Evolutionary conservation across 2,329 filamentous ascomycete genomes (phyloP).

Genomic region (Colletotrichum tropicale): DNA sequence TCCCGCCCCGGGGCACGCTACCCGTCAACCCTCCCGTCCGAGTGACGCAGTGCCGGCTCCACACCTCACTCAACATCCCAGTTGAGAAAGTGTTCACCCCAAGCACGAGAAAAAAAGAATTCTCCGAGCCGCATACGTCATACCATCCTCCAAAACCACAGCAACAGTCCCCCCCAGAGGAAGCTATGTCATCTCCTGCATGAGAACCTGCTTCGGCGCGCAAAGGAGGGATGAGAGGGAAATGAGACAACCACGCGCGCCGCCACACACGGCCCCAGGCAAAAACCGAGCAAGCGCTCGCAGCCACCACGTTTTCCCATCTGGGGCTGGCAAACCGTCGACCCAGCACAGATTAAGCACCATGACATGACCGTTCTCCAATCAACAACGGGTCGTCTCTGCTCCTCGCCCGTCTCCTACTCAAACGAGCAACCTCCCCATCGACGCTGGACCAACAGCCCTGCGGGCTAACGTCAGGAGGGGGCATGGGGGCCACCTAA

Average conservation of each 20-base stretch:
- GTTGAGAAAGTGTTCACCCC: not conserved
- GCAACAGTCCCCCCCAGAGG: not conserved
- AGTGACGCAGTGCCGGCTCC: constrained; percentile 17
- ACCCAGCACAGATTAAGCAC: not conserved
- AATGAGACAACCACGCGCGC: constrained; percentile 4
- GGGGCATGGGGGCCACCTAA: not conserved
- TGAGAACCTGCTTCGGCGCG: constrained; percentile 11
- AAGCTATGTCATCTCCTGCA: constrained; percentile 8
- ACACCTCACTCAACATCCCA: not conserved
- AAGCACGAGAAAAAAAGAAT: not conserved
- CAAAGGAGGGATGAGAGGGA: not conserved
- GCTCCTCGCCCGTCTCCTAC: not conserved
- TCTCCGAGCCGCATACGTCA: constrained; percentile 18
- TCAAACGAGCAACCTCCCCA: not conserved
- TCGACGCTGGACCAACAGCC: not conserved
- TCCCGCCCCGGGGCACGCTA: constrained; percentile 5
- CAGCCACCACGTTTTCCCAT: constrained; percentile 10
- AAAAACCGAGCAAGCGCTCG: not conserved
- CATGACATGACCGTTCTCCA: constrained; percentile 14
- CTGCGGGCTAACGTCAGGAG: constrained; percentile 6
- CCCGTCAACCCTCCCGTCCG: not conserved
- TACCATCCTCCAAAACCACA: not conserved
- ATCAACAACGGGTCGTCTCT: not conserved
- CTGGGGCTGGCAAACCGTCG: not conserved
- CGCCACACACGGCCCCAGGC: not conserved